Conservation (phyloP, 768 basidiomycete genomes). For the Imleria badia region DNA sequence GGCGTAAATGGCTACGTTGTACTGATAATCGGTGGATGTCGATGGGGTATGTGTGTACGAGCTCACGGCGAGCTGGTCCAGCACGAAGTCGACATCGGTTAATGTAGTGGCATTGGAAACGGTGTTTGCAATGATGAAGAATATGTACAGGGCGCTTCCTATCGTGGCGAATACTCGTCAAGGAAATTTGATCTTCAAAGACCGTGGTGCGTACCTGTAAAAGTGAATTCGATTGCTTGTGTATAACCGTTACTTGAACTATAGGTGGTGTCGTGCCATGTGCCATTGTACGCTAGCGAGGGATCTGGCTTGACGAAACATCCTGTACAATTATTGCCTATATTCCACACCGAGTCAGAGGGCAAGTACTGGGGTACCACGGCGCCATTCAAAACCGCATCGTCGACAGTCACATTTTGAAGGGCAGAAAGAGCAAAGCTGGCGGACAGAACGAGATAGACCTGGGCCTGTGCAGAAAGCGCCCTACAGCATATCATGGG, state of each 20-base stretch:
- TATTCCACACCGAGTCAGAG: neutral
- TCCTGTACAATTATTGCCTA: neutral
- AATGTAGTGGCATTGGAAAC: neutral
- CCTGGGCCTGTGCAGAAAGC: neutral
- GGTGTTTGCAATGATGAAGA: conserved; percentile 16
- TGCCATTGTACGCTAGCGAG: conserved; percentile 4
- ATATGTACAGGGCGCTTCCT: conserved; percentile 20
- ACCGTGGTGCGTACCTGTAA: conserved; percentile 1
- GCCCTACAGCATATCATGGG: conserved; percentile 1
- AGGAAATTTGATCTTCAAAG: neutral
- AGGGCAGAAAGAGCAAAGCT: neutral
- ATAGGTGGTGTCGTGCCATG: conserved; percentile 20
- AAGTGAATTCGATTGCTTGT: conserved; percentile 7
- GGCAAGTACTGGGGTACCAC: conserved; percentile 11
- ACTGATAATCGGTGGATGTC: conserved; percentile 1
- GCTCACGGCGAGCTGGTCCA: neutral
- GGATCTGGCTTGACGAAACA: conserved; percentile 1
- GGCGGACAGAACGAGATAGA: neutral
- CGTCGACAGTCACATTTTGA: conserved; percentile 18
- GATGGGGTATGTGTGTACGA: conserved; percentile 3
- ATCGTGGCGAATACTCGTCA: neutral
- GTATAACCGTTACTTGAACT: neutral
- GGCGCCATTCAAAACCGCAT: conserved; percentile 7
- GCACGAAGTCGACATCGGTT: conserved; percentile 5
- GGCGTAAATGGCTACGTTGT: conserved; percentile 15